Evolutionary conservation across 192 early-diverging fungal genomes (phyloP), one percentile per base, ranked within the genome.

Genomic region (Powellomyces hirtus): DNA sequence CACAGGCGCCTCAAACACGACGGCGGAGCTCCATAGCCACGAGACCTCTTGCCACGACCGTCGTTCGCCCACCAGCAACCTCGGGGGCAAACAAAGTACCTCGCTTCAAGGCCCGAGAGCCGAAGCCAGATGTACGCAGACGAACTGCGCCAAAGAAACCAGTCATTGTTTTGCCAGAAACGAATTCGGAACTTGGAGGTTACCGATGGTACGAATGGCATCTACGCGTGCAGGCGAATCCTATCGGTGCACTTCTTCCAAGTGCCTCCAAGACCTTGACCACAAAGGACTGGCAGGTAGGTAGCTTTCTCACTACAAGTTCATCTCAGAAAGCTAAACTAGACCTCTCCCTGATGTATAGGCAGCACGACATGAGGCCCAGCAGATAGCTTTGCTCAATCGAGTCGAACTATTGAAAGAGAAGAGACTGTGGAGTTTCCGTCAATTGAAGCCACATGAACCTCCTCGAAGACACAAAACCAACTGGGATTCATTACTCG

Each of bases 221-320:
- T 53, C 70, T 83, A 55, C 86, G 84, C 59, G 80, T 82, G 6
- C 76, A 81, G 24, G 58, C 62, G 5, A 78, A 85, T 22, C 88
- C 90, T 5, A 67, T 94, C 7, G 78, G 77, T 60, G 81, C 77
- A 33, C 58, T 85, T 14, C 45, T 92, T 13, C 86, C 86, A 46
- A 79, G 76, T 14, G 86, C 90, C 3, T 77, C 74, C 6, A 93
- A 93, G 70, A 80, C 79, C 20, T 51, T 94, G 14, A 83, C 79
- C 6, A 90, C 89, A 34, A 81, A 81, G 56, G 89, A 94, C 60
- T 93, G 91, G 92, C 85, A 85, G 78, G 86, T 90, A 68, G 34
- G 27, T 38, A 50, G 40, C 20, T 22, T 11, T n/a, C 13, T 18
- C 33, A 4, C 27, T 37, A 20, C n/a, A 7, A 40, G 14, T 27